Evolutionary conservation across 1,139 yeast species (phyloP).

Genomic region (Yamadazyma friedrichii): DNA sequence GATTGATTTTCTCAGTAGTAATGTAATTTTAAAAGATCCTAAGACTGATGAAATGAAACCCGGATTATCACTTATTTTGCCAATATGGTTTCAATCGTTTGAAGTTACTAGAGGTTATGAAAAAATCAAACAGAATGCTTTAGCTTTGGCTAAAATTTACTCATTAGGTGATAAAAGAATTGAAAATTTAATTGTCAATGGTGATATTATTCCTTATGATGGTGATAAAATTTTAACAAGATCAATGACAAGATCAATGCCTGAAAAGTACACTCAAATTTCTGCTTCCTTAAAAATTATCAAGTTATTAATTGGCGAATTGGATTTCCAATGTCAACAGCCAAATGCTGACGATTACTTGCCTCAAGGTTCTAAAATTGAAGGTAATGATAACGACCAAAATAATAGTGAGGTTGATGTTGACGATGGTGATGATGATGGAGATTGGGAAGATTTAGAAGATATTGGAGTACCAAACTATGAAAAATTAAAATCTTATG

Average conservation of each 20-base stretch:
- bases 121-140: slow-evolving; percentile 65
- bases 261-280: slow-evolving; percentile 60
- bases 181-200: slow-evolving; percentile 60
- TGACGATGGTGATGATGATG: slow-evolving; percentile 53
- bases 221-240: slow-evolving; percentile 73
- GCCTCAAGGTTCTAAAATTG: slow-evolving; percentile 26
- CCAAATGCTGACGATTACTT: slow-evolving; percentile 40
- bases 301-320: slow-evolving; percentile 67
- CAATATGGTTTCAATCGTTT: slow-evolving; percentile 81
- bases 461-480: slow-evolving; percentile 60
- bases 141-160: slow-evolving; percentile 64
- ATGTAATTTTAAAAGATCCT: slow-evolving; percentile 34
- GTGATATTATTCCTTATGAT: slow-evolving; percentile 68
- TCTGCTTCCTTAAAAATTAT: slow-evolving; percentile 73
- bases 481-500: slow-evolving; percentile 55
- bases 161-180: slow-evolving; percentile 56
- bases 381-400: slow-evolving; percentile 26
- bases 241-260: slow-evolving; percentile 74
- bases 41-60: slow-evolving; percentile 20
- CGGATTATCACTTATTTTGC: slow-evolving; percentile 30
- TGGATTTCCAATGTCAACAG: slow-evolving; percentile 57
- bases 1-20: slow-evolving; percentile 52
- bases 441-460: slow-evolving; percentile 82
- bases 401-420: slow-evolving; percentile 50
- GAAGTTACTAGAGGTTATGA: slow-evolving; percentile 80